Percentiles rank a stretch among this genome's conserved stretches.
Conservation (phyloP, 805 yeast genomes). For the Yarrowia osloensis region DNA sequence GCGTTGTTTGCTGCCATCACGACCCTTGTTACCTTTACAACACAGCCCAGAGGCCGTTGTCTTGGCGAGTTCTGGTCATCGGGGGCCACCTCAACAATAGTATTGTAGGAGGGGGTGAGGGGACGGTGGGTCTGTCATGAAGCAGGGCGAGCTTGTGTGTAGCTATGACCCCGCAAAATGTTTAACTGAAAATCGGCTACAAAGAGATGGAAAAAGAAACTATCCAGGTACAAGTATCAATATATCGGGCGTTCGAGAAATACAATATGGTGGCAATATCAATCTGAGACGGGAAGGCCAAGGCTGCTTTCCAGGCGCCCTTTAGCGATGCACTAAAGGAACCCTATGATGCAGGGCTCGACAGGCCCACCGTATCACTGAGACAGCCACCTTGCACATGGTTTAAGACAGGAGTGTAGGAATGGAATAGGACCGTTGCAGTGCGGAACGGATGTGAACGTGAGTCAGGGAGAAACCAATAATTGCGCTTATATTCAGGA, state of each 20-base stretch:
- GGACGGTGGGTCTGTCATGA: not conserved
- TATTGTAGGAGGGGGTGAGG: conserved; percentile 6
- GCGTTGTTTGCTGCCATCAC: not conserved
- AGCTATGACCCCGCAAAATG: conserved; percentile 1
- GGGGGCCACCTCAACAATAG: not conserved
- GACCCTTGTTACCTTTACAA: not conserved
- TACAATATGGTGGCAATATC: not conserved
- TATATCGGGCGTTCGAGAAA: not conserved
- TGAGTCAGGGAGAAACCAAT: not conserved
- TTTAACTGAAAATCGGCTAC: not conserved
- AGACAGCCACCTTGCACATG: conserved; percentile 5
- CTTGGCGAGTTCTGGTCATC: not conserved
- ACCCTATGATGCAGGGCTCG: not conserved
- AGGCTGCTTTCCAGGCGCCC: not conserved
- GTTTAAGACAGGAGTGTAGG: not conserved
- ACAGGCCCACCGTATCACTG: conserved; percentile 1
- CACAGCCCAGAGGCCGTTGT: not conserved
- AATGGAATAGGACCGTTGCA: not conserved
- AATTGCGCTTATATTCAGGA: not conserved
- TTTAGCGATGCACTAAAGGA: not conserved
- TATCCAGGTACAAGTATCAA: not conserved
- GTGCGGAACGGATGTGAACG: not conserved
- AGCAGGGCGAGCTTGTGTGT: not conserved
- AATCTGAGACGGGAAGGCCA: not conserved
- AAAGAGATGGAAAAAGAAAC: not conserved